phyloP scores from a whole-genome alignment of 306 rosid genomes.

The Casuarina glauca region DNA sequence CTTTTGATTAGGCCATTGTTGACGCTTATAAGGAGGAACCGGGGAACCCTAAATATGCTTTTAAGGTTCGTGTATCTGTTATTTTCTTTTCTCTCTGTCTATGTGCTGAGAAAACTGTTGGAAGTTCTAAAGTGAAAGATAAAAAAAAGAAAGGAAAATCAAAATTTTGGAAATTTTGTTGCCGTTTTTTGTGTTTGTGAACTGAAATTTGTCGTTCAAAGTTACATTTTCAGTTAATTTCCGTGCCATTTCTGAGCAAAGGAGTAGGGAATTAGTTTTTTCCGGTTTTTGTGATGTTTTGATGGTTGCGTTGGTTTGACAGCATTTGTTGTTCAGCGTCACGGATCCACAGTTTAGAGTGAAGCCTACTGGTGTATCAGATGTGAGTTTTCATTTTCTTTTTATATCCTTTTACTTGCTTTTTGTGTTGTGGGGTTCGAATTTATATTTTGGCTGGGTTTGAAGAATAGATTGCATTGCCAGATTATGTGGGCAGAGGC shows the following conservation, averaged over 20 bases:
- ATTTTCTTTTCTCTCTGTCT: neutral
- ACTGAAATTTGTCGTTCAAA: neutral
- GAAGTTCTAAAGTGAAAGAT: neutral
- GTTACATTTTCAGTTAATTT: neutral
- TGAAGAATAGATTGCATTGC: conserved; percentile 63
- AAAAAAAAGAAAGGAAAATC: neutral
- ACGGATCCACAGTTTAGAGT: conserved; percentile 73
- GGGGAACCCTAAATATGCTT: conserved; percentile 87
- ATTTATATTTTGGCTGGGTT: conserved; percentile 34
- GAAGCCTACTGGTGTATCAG: conserved; percentile 94
- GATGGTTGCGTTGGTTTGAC: conserved; percentile 35
- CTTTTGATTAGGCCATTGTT: conserved; percentile 60
- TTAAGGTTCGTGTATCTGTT: conserved; percentile 58
- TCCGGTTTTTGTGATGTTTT: conserved; percentile 7
- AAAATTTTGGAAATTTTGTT: neutral
- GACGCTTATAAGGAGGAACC: conserved; percentile 89
- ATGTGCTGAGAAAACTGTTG: neutral
- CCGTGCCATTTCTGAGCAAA: conserved; percentile 1
- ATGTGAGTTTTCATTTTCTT: conserved; percentile 59
- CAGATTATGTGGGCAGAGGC: conserved; percentile 99
- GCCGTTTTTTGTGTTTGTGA: neutral
- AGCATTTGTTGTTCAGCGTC: conserved; percentile 93
- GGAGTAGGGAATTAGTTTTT: conserved; percentile 18
- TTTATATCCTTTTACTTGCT: neutral
- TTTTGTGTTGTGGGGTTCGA: neutral